phyloP scores from a whole-genome alignment of 805 yeast species.

The Zygosaccharomyces bisporus region DNA sequence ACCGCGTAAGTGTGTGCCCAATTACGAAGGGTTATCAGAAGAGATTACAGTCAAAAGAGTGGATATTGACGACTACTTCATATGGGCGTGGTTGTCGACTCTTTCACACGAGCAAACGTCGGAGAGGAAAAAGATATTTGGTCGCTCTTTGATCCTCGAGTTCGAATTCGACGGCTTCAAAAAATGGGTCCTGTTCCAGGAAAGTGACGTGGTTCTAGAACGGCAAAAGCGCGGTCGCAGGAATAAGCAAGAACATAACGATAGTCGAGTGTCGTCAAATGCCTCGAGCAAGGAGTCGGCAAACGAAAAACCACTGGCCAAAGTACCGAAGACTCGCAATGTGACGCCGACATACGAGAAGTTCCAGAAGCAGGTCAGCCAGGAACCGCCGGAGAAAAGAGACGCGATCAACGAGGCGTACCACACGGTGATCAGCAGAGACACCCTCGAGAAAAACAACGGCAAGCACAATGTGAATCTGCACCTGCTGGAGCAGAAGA shows the following conservation, averaged over 20 bases:
- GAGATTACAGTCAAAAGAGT: slow-evolving; percentile 50
- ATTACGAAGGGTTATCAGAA: slow-evolving; percentile 25
- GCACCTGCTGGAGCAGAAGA: slow-evolving; percentile 26
- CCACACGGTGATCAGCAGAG: slow-evolving; percentile 29
- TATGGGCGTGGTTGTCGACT: slow-evolving; percentile 87
- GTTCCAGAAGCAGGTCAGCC: slow-evolving; percentile 24
- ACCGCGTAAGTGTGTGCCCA: slow-evolving; percentile 26
- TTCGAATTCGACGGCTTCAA: slow-evolving; percentile 72
- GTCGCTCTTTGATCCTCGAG: slow-evolving; percentile 77
- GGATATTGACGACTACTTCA: slow-evolving; percentile 78
- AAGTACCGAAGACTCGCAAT: slow-evolving; percentile 15
- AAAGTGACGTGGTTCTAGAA: slow-evolving; percentile 45
- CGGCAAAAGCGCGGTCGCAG: slow-evolving; percentile 19
- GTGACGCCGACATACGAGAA: slow-evolving; percentile 27
- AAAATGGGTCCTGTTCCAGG: slow-evolving; percentile 76
- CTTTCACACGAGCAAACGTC: slow-evolving; percentile 70
- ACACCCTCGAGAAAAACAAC: slow-evolving; percentile 19
- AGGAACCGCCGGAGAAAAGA: slow-evolving; percentile 8
- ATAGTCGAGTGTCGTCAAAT: slow-evolving; percentile 4
- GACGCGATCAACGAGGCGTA: slow-evolving; percentile 13
- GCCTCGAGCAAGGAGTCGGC: not conserved
- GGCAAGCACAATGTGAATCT: slow-evolving; percentile 19
- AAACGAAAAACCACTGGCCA: slow-evolving; percentile 1
- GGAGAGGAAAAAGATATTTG: slow-evolving; percentile 63
- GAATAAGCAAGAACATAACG: slow-evolving; percentile 9